phyloP scores from a whole-genome alignment of 176 grass and related monocot genomes.

The Cenchrus purpureus region DNA sequence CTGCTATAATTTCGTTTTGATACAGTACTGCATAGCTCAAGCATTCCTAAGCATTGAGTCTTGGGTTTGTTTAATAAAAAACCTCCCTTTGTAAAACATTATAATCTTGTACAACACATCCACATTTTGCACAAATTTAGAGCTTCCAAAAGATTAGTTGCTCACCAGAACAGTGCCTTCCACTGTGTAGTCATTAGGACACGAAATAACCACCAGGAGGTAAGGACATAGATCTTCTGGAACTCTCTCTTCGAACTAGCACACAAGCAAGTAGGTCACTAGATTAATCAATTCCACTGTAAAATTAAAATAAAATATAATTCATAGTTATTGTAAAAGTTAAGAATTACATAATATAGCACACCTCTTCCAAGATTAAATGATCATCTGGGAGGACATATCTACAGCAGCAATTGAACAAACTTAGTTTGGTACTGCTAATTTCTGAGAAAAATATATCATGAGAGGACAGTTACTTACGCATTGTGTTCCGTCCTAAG shows the following conservation, averaged over 20 bases:
- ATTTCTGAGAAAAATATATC: slow-evolving; percentile 34
- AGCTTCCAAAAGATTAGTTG: slow-evolving; percentile 5
- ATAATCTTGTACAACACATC: slow-evolving; percentile 17
- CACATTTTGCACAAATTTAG: slow-evolving; percentile 12
- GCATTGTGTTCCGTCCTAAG: slow-evolving; percentile 55
- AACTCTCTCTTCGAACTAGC: slow-evolving; percentile 68
- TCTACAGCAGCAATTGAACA: slow-evolving; percentile 52
- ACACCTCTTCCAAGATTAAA: slow-evolving; percentile 64
- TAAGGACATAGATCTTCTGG: slow-evolving; percentile 67
- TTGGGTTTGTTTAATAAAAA: slow-evolving; percentile 1
- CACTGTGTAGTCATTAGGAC: slow-evolving; percentile 21
- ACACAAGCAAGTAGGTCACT: slow-evolving; percentile 11
- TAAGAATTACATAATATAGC: slow-evolving; percentile 20
- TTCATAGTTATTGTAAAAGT: neutral
- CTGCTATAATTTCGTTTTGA: neutral
- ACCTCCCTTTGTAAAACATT: neutral
- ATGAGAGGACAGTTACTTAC: slow-evolving; percentile 41
- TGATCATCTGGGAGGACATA: slow-evolving; percentile 81
- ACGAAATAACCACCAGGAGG: slow-evolving; percentile 63
- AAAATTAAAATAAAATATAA: slow-evolving; percentile 20
- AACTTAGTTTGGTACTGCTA: slow-evolving; percentile 30
- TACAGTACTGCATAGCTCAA: neutral
- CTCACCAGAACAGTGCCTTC: slow-evolving; percentile 55
- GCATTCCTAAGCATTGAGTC: neutral
- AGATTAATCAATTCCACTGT: neutral